These are phyloP conservation scores for Fusarium staphyleae DNA, from an alignment of 2,329 filamentous ascomycete genomes.

Conservation along the genomic window DNA sequence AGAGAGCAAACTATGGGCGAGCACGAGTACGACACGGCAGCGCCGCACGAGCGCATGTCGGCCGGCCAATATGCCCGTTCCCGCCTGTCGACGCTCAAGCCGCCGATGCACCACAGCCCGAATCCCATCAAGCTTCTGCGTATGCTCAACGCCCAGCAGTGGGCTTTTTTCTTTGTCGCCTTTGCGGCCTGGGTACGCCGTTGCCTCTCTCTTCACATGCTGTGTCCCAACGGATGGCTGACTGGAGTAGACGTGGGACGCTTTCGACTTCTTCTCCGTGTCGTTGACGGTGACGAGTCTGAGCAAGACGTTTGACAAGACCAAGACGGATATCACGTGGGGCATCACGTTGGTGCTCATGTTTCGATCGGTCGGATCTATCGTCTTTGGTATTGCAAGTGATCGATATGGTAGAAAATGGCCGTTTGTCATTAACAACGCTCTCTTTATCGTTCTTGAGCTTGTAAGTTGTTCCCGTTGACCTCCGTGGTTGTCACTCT, in stretches of 20 bases:
- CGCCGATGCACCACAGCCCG: slow-evolving; percentile 60
- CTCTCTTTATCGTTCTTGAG: slow-evolving; percentile 75
- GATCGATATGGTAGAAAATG: slow-evolving; percentile 69
- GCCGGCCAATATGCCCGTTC: slow-evolving; percentile 56
- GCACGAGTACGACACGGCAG: slow-evolving; percentile 44
- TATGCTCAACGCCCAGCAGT: slow-evolving; percentile 58
- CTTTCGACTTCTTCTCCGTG: slow-evolving; percentile 73
- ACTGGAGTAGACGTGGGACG: slow-evolving; percentile 61
- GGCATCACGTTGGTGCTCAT: slow-evolving; percentile 70
- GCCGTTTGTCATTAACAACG: slow-evolving; percentile 79
- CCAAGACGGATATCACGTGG: slow-evolving; percentile 68
- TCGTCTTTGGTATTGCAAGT: slow-evolving; percentile 61
- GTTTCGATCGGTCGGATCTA: slow-evolving; percentile 63
- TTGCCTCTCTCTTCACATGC: too few species aligned
- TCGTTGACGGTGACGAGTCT: slow-evolving; percentile 65
- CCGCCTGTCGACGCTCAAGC: slow-evolving; percentile 63
- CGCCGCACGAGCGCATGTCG: slow-evolving; percentile 60
- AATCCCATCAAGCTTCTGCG: slow-evolving; percentile 60
- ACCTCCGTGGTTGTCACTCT: too few species aligned
- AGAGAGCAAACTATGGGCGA: slow-evolving; percentile 30
- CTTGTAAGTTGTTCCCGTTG: slow-evolving; percentile 64
- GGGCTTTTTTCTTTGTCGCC: slow-evolving; percentile 63
- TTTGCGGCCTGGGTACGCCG: slow-evolving; percentile 63
- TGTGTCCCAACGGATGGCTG: neutral
- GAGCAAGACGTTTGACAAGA: slow-evolving; percentile 58